Base-by-base conservation (phyloP, 1,284 basidiomycete species). In the Phellinidium pouzarii region DNA sequence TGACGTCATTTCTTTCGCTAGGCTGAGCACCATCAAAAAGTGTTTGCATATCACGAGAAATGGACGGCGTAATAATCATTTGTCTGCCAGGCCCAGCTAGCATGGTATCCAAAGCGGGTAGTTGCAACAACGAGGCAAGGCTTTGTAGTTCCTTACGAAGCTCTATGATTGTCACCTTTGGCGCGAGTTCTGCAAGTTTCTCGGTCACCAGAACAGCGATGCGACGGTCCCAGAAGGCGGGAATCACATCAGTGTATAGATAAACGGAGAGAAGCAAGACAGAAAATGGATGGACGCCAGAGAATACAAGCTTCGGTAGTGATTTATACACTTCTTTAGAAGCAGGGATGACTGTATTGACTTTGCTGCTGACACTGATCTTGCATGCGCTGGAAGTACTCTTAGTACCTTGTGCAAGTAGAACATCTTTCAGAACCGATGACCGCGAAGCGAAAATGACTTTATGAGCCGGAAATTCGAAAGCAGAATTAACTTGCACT, bases 221-320 rank as follows among this genome's bases (percentile, higher is more conserved):
- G 9, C 92, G 82, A 9, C 77, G 74, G 62, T 97, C 94, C 91
- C 93, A 96, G 4, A 95, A 65, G 0, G 91, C 81, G 5, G 90
- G 75, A 0, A 94, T 66, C 25, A 85, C 78, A 65, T 98, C 94
- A 2, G 89, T 80, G 69, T 98, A 98, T 9, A 98, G 65, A 64
- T 95, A 98, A 44, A 86, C 78, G 14, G 96, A 65, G 4, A 98
- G 71, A 22, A 97, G 76, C 7, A 97, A 75, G 3, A 87, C 70
- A 0, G 91, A 74, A 3, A 93, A 69, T 0, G 85, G 72, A 42
- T 79, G 77, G 58, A 78, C 79, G 2, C 80, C 78, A 0, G 65
- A 60, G 37, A 89, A 59, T 3, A 61, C 63, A 25, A 83, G 61
- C 49, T 65, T 61, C 50, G 64, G 47, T 44, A 36, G 52, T 47